Evolutionary conservation across 768 basidiomycete genomes (phyloP).

Genomic region (Rhodosporidiobolus odoratus): DNA sequence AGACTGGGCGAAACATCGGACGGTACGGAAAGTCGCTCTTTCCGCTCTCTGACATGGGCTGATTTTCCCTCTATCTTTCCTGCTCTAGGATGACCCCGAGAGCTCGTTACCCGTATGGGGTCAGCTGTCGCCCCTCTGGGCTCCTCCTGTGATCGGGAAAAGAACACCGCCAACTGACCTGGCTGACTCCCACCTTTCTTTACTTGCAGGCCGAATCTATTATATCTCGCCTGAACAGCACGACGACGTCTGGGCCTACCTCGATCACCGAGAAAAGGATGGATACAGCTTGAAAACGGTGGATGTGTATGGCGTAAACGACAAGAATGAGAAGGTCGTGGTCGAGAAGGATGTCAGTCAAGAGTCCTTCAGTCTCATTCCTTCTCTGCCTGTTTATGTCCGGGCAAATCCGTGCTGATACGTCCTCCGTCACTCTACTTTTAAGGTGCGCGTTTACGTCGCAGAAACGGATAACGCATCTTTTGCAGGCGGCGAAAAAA

Average conservation of each 20-base stretch:
- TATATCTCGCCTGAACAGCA: slow-evolving; percentile 69
- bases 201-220: slow-evolving; percentile 65
- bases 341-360: slow-evolving; percentile 47
- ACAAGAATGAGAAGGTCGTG: slow-evolving; percentile 56
- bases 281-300: slow-evolving; percentile 80
- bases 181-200: neutral
- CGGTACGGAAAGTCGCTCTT: slow-evolving; percentile 1
- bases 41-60: neutral
- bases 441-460: slow-evolving; percentile 60
- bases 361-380: no score
- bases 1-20: slow-evolving; percentile 63
- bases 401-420: no score
- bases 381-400: neutral
- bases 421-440: neutral
- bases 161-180: no score
- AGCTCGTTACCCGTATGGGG: no score
- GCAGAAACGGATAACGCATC: slow-evolving; percentile 81
- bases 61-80: neutral
- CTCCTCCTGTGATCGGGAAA: no score
- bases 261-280: slow-evolving; percentile 54
- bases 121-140: neutral
- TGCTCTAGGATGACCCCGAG: no score
- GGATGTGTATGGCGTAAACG: slow-evolving; percentile 62
- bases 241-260: slow-evolving; percentile 6
- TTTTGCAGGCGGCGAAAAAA: slow-evolving; percentile 76